Evolutionary conservation across 345 rosid species (phyloP).

Genomic region (rapeseed (Brassica napus)): Da-Ae NC_063436.1:11064001-11064500

Average conservation of each 20-base stretch:
- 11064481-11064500: too few species aligned
- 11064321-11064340: too few species aligned
- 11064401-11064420: too few species aligned
- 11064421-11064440: too few species aligned
- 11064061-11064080: neutral
- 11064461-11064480: too few species aligned
- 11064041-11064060: neutral
- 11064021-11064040: neutral
- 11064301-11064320: too few species aligned
- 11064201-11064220: slow-evolving; percentile 15
- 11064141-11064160: neutral
- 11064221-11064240: slow-evolving; percentile 61
- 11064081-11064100: neutral
- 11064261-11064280: slow-evolving; percentile 9
- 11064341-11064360: too few species aligned
- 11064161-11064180: slow-evolving; percentile 24
- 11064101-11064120: neutral
- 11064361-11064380: too few species aligned
- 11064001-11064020: neutral
- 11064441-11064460: too few species aligned
- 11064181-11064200: slow-evolving; percentile 43
- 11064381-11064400: too few species aligned
- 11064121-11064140: neutral
- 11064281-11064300: neutral
- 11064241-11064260: slow-evolving; percentile 62